These are phyloP conservation scores for Dictyostelium intermedium DNA, from an alignment of 78 protist species.

Conservation along the genomic window DNA sequence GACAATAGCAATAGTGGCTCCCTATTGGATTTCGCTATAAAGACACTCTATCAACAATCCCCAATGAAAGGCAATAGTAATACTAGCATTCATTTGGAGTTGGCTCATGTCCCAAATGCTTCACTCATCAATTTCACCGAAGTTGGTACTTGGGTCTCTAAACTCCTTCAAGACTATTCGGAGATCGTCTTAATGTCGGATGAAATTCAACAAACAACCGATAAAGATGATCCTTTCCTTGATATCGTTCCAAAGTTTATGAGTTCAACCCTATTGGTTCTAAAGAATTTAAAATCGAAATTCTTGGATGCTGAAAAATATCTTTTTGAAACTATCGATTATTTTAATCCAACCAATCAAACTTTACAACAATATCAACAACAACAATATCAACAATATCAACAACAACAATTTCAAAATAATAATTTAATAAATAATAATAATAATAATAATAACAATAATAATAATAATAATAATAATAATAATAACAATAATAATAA, in stretches of 20 bases:
- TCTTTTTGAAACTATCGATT: slow-evolving; percentile 24
- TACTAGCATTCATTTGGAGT: slow-evolving; percentile 1
- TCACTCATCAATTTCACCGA: slow-evolving; percentile 45
- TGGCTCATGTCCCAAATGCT: slow-evolving; percentile 56
- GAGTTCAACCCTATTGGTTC: not conserved
- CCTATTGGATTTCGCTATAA: slow-evolving; percentile 65
- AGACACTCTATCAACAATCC: slow-evolving; percentile 8
- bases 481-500: too few relatives aligned
- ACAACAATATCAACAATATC: not conserved
- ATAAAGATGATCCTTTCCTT: slow-evolving; percentile 51
- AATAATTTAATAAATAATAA: not conserved
- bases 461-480: not conserved
- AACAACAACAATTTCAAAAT: not conserved
- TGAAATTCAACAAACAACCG: slow-evolving; percentile 30
- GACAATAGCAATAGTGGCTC: slow-evolving; percentile 48
- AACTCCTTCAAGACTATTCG: not conserved
- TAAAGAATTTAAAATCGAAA: not conserved
- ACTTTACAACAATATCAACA: slow-evolving; percentile 1
- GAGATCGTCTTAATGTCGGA: not conserved
- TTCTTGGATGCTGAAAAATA: slow-evolving; percentile 30
- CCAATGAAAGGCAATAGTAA: not conserved
- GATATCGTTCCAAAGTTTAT: slow-evolving; percentile 22
- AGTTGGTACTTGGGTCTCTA: slow-evolving; percentile 6
- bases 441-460: not conserved
- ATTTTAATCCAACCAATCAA: slow-evolving; percentile 36